These are phyloP conservation scores for Artemisia tridentata DNA, from an alignment of 129 eudicot genomes.

Conservation along the genomic window DNA sequence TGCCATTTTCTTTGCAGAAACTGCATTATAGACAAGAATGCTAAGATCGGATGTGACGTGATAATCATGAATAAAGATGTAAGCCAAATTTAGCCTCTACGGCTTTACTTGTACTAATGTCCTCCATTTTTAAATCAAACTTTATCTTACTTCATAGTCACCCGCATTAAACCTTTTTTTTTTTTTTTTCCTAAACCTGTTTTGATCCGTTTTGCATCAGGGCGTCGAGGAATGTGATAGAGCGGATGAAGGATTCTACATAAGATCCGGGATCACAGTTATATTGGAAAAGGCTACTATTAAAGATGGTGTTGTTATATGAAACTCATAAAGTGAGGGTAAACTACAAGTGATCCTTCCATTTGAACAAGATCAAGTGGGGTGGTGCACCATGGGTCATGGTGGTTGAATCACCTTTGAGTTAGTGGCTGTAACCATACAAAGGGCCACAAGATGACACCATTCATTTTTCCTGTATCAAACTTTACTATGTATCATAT, in stretches of 20 bases:
- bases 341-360: slow-evolving; percentile 22
- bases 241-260: slow-evolving; percentile 88
- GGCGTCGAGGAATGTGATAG: slow-evolving; percentile 86
- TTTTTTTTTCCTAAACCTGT: background rate
- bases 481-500: slow-evolving; percentile 23
- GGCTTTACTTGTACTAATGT: background rate
- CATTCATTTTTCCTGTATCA: slow-evolving; percentile 14
- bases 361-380: slow-evolving; percentile 23
- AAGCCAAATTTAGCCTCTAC: slow-evolving; percentile 34
- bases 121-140: background rate
- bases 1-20: slow-evolving; percentile 45
- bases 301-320: slow-evolving; percentile 77
- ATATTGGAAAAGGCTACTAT: slow-evolving; percentile 88
- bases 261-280: slow-evolving; percentile 87
- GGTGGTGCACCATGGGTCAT: slow-evolving; percentile 25
- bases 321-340: slow-evolving; percentile 8
- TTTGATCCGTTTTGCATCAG: slow-evolving; percentile 28
- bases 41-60: slow-evolving; percentile 84
- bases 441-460: slow-evolving; percentile 4
- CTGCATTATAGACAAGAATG: slow-evolving; percentile 97
- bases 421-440: slow-evolving; percentile 21
- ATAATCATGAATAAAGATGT: slow-evolving; percentile 85
- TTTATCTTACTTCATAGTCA: background rate
- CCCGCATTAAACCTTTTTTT: background rate
- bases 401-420: slow-evolving; percentile 7